A percentile compares a stretch with the other conserved stretches of the same genome.
Evolutionary conservation across 257 asterid species (phyloP).

Genomic region (Gentiana straminea): DNA sequence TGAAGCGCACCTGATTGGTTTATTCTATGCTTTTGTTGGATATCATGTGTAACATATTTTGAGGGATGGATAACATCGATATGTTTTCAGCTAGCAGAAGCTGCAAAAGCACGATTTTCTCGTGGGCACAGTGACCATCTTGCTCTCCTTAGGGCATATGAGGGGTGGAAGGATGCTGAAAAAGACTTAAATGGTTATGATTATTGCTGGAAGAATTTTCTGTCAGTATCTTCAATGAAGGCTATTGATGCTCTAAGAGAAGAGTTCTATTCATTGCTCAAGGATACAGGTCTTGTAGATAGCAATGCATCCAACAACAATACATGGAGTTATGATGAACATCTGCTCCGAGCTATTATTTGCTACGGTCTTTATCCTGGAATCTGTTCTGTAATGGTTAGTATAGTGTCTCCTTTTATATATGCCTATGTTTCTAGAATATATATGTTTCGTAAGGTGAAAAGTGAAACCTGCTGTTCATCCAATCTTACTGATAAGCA

Average conservation of each 20-base stretch:
- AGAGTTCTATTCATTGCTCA: slow-evolving; percentile 80
- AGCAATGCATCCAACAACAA: slow-evolving; percentile 55
- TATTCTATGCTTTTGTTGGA: not conserved
- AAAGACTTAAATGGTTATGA: slow-evolving; percentile 51
- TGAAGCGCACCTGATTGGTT: not conserved
- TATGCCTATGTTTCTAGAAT: not conserved
- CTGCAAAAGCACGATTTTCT: slow-evolving; percentile 95
- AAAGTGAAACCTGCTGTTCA: no score
- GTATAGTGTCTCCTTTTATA: slow-evolving; percentile 17
- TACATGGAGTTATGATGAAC: slow-evolving; percentile 79
- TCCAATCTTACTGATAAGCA: no score
- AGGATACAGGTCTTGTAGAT: slow-evolving; percentile 78
- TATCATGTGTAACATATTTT: not conserved
- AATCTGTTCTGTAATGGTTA: slow-evolving; percentile 84
- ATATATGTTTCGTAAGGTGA: no score
- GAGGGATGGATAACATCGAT: no score
- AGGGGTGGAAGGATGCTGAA: slow-evolving; percentile 90
- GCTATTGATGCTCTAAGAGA: slow-evolving; percentile 82
- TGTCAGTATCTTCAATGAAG: slow-evolving; percentile 79
- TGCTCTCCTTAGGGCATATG: slow-evolving; percentile 81
- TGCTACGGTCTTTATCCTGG: slow-evolving; percentile 95
- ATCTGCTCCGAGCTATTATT: slow-evolving; percentile 72
- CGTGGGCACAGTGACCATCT: slow-evolving; percentile 86
- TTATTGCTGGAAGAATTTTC: slow-evolving; percentile 93
- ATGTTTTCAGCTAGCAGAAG: slow-evolving; percentile 69